Evolutionary conservation across 2,329 filamentous ascomycete species (phyloP), one percentile per base, ranked within the genome.

Genomic region (Trichoderma semiorbis): DNA sequence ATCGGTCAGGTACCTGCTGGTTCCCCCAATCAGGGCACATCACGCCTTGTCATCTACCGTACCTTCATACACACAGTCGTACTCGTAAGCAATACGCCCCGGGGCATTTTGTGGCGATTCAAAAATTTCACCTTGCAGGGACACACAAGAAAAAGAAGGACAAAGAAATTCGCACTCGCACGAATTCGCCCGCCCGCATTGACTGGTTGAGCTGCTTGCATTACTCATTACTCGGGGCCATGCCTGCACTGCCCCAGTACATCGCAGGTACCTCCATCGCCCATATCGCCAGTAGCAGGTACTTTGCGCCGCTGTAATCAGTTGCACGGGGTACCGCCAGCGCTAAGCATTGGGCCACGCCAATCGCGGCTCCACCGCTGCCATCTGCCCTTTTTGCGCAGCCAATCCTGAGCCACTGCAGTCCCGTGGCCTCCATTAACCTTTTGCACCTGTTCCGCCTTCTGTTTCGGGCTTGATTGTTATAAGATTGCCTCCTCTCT

Each of bases 281-380:
- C 55, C 18, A 34, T 11, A 21, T 11, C 18, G 28, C 55, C 55
- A 28, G 55, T 60, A 60, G 26, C 28, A 39, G 55, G 62, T 64
- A 64, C 62, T 21, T 21, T n/a, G 14, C 53, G 16, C 16, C 24
- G 39, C 26, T 50, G 47, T 50, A 50, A 50, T 50, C 39, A 65
- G 34, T 34, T 34, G 61, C 57, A 70, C 24, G 39, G 67, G 47
- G 67, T 16, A 32, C 39, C 58, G 68, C 68, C 60, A 63, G 60
- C 68, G 68, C 68, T 57, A 70, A 63, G 58, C 68, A 64, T 64
- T 70, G 58, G 66, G 66, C 36, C 66, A 32, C 39, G 57, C 63
- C 63, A 36, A 50, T 50, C 57, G 66, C 57, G 66, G 66, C 66
- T 69, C 66, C 66, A 69, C 66, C 66, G 57, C 28, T n/a, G 8